Evolutionary conservation across 2,329 filamentous ascomycete genomes (phyloP).

Genomic region (Ophiostoma montium): DNA sequence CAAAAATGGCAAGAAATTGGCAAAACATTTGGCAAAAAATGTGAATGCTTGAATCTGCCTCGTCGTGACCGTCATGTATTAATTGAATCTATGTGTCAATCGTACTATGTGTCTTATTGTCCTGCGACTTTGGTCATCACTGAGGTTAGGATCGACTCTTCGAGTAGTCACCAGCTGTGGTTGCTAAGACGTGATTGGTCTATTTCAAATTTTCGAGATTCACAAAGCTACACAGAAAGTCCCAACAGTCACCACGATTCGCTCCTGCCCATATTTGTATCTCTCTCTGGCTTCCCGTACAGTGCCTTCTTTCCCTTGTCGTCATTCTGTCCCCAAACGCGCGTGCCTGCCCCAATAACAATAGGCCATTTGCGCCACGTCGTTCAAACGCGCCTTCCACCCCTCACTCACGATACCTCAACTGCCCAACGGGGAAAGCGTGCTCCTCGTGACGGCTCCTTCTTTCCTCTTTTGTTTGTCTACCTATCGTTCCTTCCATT

Average conservation of each 20-base stretch:
- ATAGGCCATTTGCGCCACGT: background rate
- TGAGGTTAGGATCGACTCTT: too few species aligned
- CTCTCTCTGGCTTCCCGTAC: background rate
- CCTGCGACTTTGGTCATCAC: background rate
- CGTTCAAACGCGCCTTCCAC: background rate
- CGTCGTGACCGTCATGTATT: too few species aligned
- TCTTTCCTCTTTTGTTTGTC: background rate
- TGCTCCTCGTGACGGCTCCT: background rate
- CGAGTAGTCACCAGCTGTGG: background rate
- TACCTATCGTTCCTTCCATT: too few species aligned
- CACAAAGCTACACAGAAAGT: conserved; percentile 2
- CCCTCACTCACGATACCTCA: background rate
- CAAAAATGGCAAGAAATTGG: too few species aligned
- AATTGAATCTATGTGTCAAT: too few species aligned
- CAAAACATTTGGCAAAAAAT: too few species aligned
- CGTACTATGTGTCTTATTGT: too few species aligned
- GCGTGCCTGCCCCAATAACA: background rate
- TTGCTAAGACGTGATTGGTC: background rate
- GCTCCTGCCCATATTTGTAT: background rate
- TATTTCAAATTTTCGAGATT: background rate
- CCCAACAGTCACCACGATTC: background rate
- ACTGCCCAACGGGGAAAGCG: background rate
- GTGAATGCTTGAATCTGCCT: too few species aligned
- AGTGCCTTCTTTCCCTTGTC: background rate
- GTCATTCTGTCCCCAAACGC: background rate